Conservation (phyloP, 2,329 filamentous ascomycete species). For the Corinectria fuckeliana region DNA sequence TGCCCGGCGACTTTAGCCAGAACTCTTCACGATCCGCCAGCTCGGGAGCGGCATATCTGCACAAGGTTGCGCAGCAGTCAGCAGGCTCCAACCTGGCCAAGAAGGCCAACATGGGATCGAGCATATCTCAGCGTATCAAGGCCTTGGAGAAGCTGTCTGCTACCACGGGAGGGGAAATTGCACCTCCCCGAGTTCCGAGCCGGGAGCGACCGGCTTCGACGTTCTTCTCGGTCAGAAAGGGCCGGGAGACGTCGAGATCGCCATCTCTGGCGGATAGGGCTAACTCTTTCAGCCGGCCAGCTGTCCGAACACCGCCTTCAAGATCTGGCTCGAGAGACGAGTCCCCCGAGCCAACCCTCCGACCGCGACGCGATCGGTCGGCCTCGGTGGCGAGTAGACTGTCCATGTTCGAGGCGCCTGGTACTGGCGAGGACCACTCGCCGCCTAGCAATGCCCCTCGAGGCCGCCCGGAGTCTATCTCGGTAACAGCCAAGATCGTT, state of each 20-base stretch:
- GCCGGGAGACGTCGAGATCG: conserved; percentile 51
- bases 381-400: conserved; percentile 62
- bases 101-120: conserved; percentile 84
- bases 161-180: conserved; percentile 35
- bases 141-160: conserved; percentile 81
- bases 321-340: conserved; percentile 51
- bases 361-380: conserved; percentile 53
- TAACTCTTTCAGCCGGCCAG: conserved; percentile 45
- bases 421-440: conserved; percentile 28
- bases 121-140: conserved; percentile 94
- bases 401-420: conserved; percentile 58
- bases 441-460: conserved; percentile 45
- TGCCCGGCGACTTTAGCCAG: conserved; percentile 54
- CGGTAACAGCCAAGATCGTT: conserved; percentile 84
- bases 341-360: conserved; percentile 51
- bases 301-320: conserved; percentile 42
- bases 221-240: conserved; percentile 65
- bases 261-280: conserved; percentile 55
- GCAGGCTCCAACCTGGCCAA: conserved; percentile 56
- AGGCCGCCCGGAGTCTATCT: conserved; percentile 75
- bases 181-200: conserved; percentile 21
- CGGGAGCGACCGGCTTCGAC: conserved; percentile 57
- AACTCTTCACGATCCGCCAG: conserved; percentile 61
- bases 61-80: conserved; percentile 60
- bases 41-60: conserved; percentile 62